A percentile compares a stretch with the other conserved stretches of the same genome.
Evolutionary conservation across 1,284 basidiomycete species (phyloP).

Genomic region (Wolfiporia cocos): DNA sequence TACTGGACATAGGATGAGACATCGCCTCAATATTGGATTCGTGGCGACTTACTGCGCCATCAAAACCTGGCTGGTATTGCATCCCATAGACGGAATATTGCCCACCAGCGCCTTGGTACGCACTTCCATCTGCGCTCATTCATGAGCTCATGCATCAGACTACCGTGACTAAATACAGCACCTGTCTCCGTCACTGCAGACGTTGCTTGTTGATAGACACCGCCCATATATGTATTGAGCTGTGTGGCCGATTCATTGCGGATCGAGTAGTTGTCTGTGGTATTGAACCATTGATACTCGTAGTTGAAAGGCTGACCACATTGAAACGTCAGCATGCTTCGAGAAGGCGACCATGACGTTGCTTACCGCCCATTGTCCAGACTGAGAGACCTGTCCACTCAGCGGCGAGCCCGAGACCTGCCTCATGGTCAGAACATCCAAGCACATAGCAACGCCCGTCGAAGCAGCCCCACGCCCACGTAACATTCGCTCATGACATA

Average conservation of each 20-base stretch:
- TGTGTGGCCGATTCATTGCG: constrained; percentile 34
- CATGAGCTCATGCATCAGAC: not conserved
- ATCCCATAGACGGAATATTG: constrained; percentile 56
- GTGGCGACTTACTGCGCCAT: constrained; percentile 25
- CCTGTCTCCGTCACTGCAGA: constrained; percentile 24
- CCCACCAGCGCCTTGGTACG: constrained; percentile 36
- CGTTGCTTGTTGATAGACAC: constrained; percentile 47
- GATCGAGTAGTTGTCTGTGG: constrained; percentile 39
- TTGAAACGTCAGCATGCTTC: not conserved
- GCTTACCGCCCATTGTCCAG: constrained; percentile 37
- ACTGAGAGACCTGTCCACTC: constrained; percentile 39
- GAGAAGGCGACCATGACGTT: not conserved
- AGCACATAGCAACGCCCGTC: not conserved
- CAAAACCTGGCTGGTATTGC: constrained; percentile 47
- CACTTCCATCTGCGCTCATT: constrained; percentile 26
- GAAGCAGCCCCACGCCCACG: not conserved
- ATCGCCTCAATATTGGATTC: not conserved
- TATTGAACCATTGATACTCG: constrained; percentile 35
- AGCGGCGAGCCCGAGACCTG: constrained; percentile 45
- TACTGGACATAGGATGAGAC: constrained; percentile 38
- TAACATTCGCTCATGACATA: not conserved
- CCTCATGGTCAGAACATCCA: constrained; percentile 30
- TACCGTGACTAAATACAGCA: constrained; percentile 31
- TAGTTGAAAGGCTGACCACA: constrained; percentile 42
- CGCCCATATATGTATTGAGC: constrained; percentile 49